These are phyloP conservation scores for Pseudopithomyces chartarum DNA, from an alignment of 2,329 filamentous ascomycete genomes.

Conservation along the genomic window DNA sequence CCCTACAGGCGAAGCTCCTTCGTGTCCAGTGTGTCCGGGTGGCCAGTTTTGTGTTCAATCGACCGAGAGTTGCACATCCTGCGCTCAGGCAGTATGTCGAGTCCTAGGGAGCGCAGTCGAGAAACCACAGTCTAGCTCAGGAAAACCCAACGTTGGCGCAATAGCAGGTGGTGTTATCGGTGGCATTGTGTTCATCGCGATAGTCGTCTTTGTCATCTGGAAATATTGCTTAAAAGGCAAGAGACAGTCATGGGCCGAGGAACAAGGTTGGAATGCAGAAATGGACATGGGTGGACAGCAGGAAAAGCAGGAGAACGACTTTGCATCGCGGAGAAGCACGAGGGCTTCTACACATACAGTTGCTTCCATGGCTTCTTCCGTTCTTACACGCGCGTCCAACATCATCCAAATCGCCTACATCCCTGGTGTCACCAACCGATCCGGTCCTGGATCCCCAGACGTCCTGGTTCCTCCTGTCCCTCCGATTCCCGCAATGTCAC, in stretches of 20 bases:
- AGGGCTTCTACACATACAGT: slow-evolving; percentile 84
- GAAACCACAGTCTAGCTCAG: slow-evolving; percentile 20
- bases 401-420: slow-evolving; percentile 99
- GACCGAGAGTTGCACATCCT: slow-evolving; percentile 63
- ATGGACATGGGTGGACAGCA: slow-evolving; percentile 57
- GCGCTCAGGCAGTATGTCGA: slow-evolving; percentile 62
- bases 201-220: slow-evolving; percentile 81
- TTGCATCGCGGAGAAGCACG: slow-evolving; percentile 61
- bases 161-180: slow-evolving; percentile 93
- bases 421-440: slow-evolving; percentile 92
- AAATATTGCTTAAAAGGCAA: slow-evolving; percentile 83
- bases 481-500: slow-evolving; percentile 71
- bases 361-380: slow-evolving; percentile 90
- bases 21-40: slow-evolving; percentile 63
- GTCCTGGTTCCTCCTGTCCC: slow-evolving; percentile 90
- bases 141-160: slow-evolving; percentile 71
- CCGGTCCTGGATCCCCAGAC: slow-evolving; percentile 79
- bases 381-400: slow-evolving; percentile 94
- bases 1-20: slow-evolving; percentile 51
- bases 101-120: slow-evolving; percentile 34
- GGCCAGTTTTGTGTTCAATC: slow-evolving; percentile 65
- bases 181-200: slow-evolving; percentile 75
- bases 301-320: slow-evolving; percentile 63
- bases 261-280: slow-evolving; percentile 60
- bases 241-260: slow-evolving; percentile 62